phyloP scores from a whole-genome alignment of 306 rosid genomes.

The Vigna mungo region DNA sequence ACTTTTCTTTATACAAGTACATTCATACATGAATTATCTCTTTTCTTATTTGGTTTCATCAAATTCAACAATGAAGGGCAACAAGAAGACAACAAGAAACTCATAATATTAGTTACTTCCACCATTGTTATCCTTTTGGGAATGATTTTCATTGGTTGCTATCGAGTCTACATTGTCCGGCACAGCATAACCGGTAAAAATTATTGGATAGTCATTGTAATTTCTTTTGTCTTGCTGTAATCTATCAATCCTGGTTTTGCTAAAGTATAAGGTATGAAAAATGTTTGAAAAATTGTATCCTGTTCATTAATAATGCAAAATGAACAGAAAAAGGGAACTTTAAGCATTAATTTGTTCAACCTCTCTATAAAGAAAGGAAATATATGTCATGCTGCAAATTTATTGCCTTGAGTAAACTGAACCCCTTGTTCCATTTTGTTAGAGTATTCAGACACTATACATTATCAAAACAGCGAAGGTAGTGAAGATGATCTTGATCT shows the following conservation, averaged over 20 bases:
- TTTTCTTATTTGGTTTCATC: slow-evolving; percentile 9
- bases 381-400: not conserved
- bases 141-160: slow-evolving; percentile 19
- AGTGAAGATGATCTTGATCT: slow-evolving; percentile 58
- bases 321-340: not conserved
- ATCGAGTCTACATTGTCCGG: not conserved
- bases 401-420: not conserved
- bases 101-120: not conserved
- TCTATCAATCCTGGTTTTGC: not conserved
- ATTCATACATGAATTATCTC: not conserved
- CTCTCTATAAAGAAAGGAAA: not conserved
- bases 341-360: not conserved
- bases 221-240: not conserved
- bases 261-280: not conserved
- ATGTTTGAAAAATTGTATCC: too few species aligned
- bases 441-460: slow-evolving; percentile 15
- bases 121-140: not conserved
- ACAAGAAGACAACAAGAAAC: slow-evolving; percentile 4
- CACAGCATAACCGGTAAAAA: slow-evolving; percentile 21
- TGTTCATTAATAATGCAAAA: not conserved
- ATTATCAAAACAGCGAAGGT: slow-evolving; percentile 30
- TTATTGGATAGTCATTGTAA: not conserved
- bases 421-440: not conserved
- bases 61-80: slow-evolving; percentile 5
- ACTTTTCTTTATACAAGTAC: not conserved